phyloP scores from a whole-genome alignment of 2,329 filamentous ascomycete genomes.

The Ophioceras dolichostomum region DNA sequence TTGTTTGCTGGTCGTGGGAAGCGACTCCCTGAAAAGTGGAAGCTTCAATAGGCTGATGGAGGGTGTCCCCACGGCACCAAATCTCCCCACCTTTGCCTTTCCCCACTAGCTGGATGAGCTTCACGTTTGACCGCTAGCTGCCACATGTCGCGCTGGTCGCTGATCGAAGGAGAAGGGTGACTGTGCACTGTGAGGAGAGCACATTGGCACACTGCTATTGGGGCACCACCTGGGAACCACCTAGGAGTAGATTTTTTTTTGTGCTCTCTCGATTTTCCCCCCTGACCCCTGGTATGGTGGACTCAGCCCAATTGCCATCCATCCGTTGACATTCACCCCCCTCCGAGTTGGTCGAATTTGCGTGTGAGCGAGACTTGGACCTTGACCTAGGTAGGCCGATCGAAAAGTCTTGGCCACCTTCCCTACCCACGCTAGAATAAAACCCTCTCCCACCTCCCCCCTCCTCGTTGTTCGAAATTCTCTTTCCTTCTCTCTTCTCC shows the following conservation, averaged over 20 bases:
- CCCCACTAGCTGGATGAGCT: background rate
- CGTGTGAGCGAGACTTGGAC: background rate
- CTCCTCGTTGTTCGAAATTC: background rate
- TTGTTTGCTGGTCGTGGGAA: background rate
- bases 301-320: background rate
- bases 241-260: too few species aligned
- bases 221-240: too few species aligned
- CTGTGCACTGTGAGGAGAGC: too few species aligned
- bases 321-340: background rate
- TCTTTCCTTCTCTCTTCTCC: background rate
- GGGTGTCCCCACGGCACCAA: too few species aligned
- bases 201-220: too few species aligned
- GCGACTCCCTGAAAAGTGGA: too few species aligned
- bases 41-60: too few species aligned
- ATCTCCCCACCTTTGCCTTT: background rate
- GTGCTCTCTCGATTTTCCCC: too few species aligned
- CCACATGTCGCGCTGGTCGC: background rate
- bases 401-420: conserved; percentile 1
- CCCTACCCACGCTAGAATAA: too few species aligned
- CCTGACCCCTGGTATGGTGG: too few species aligned
- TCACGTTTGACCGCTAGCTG: background rate
- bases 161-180: too few species aligned
- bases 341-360: background rate
- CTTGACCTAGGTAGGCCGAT: background rate
- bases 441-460: background rate